Evolutionary conservation across 495 filamentous ascomycete species (phyloP), one percentile per base, ranked within the genome.

Genomic region (Hypoxylon trugodes): DNA sequence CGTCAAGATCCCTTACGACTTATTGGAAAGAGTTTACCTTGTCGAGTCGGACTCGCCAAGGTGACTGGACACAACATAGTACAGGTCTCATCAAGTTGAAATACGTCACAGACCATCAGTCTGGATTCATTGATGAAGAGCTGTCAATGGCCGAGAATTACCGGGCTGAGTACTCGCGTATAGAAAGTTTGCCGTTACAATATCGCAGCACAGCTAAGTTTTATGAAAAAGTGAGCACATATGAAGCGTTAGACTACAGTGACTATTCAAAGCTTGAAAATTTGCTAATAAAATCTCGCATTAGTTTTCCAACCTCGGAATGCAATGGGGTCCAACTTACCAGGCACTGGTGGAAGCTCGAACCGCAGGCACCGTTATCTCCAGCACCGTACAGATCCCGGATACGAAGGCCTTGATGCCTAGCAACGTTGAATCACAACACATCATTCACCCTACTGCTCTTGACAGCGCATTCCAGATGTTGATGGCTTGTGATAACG

Each of bases 371-470:
- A 69, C 55, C 18, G 30, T 59, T 12, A 64, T 67, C 26, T 43
- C 36, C 37, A 62, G 48, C 30, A 71, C 64, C n/a, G 46, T 76
- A 13, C 28, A 53, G 26, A 69, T 77, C 49, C 76, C 73, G 5
- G 71, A 81, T 41, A 73, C 69, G 18, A 56, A 59, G 25, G 59
- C 58, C 16, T 42, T 64, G 10, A 80, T 81, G 78, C 76, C 78
- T 24, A 40, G 50, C 7, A 49, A 70, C 0, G 71, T 71, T 40
- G 70, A 79, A 40, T 71, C 72, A 21, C 50, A 59, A 53, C 74
- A 75, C 60, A 35, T 80, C 15, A 71, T 81, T 21, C 79, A 82
- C 38, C 80, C 80, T 6, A 66, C 76, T 5, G 75, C 74, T 4
- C 68, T 77, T 6, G 74, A 75, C 43, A 50, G 69, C 38, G 65